These are phyloP conservation scores for Eurotiales sp. DNA, from an alignment of 2,329 filamentous ascomycete genomes.

Conservation along the genomic window DNA sequence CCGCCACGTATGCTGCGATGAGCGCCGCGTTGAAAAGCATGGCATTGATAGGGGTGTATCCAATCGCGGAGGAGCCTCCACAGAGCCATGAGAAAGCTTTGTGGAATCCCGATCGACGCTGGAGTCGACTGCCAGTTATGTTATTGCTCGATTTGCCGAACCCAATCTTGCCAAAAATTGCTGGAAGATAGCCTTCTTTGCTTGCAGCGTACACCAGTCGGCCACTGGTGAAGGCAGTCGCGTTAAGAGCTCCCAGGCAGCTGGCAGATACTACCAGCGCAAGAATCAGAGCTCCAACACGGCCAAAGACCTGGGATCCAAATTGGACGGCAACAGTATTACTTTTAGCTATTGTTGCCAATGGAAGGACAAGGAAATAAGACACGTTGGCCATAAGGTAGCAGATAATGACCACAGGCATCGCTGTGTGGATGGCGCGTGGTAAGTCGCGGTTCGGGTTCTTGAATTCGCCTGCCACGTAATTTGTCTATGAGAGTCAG, in stretches of 20 bases:
- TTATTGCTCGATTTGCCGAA: constrained; percentile 44
- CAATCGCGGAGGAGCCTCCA: constrained; percentile 74
- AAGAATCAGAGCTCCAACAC: constrained; percentile 74
- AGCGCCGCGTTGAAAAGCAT: constrained; percentile 75
- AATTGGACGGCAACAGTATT: constrained; percentile 98
- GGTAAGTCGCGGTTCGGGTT: constrained; percentile 87
- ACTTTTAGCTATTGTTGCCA: constrained; percentile 72
- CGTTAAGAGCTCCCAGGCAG: constrained; percentile 93
- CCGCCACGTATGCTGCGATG: constrained; percentile 71
- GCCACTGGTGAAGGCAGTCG: constrained; percentile 87
- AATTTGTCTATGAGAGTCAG: constrained; percentile 68
- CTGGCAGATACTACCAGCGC: constrained; percentile 86
- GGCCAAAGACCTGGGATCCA: constrained; percentile 83
- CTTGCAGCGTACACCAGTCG: constrained; percentile 90
- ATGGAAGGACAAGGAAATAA: constrained; percentile 90
- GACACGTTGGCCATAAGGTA: constrained; percentile 89
- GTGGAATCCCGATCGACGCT: constrained; percentile 52
- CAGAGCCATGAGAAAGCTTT: constrained; percentile 60
- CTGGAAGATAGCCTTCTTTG: constrained; percentile 89
- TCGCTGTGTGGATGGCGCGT: constrained; percentile 90
- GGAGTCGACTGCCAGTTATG: constrained; percentile 33
- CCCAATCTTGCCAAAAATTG: constrained; percentile 78
- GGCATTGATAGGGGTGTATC: constrained; percentile 91
- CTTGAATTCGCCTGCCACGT: constrained; percentile 94
- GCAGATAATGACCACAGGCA: constrained; percentile 85